These are phyloP conservation scores for Suillus ampliporus DNA, from an alignment of 768 basidiomycete species.

Conservation along the genomic window DNA sequence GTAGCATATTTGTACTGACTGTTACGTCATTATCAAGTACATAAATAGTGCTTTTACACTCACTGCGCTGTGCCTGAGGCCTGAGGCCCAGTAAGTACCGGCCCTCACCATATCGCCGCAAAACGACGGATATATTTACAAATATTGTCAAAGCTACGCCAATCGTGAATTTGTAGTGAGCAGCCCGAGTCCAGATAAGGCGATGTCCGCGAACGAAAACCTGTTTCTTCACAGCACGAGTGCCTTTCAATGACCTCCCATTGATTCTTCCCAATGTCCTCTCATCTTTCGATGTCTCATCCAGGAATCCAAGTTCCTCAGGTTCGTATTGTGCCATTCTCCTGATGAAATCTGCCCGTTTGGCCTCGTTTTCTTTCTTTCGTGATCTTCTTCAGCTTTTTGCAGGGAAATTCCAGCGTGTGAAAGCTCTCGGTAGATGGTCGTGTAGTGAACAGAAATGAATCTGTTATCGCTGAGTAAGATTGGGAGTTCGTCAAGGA, in stretches of 20 bases:
- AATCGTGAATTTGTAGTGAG: too few species aligned
- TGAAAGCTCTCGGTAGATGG: constrained; percentile 36
- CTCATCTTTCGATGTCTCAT: constrained; percentile 42
- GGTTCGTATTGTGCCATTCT: constrained; percentile 36
- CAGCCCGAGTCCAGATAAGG: constrained; percentile 31
- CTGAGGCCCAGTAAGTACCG: too few species aligned
- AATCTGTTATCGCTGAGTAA: constrained; percentile 21
- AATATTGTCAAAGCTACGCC: too few species aligned
- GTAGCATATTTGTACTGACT: too few species aligned
- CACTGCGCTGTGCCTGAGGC: too few species aligned
- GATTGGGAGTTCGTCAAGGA: constrained; percentile 40
- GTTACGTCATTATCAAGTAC: too few species aligned
- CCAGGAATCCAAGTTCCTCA: constrained; percentile 42
- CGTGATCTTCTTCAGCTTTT: constrained; percentile 42
- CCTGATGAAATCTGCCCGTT: constrained; percentile 29
- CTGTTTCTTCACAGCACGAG: constrained; percentile 27
- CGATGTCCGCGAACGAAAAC: constrained; percentile 36
- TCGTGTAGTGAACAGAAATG: constrained; percentile 40
- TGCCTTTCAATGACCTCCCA: constrained; percentile 32
- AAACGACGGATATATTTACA: too few species aligned
- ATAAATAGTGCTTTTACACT: too few species aligned
- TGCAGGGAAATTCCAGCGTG: constrained; percentile 30
- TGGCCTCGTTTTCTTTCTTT: constrained; percentile 33
- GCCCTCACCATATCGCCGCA: too few species aligned
- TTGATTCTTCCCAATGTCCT: constrained; percentile 22